Percentiles rank a stretch among this genome's conserved stretches.
Conservation (phyloP, 1,139 yeast genomes). For the Candida gigantensis region DNA sequence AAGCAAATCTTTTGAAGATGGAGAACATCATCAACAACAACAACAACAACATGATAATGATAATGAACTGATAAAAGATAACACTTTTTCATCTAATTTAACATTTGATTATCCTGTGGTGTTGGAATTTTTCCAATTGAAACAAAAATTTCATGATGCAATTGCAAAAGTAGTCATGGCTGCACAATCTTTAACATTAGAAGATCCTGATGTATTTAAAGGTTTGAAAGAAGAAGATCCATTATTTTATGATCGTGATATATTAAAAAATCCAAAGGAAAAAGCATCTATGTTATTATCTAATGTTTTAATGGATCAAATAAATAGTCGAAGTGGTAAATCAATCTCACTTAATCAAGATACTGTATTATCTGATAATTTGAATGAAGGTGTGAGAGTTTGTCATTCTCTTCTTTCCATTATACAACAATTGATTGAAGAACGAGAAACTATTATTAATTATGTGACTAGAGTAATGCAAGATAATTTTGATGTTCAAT, state of each 20-base stretch:
- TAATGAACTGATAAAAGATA: neutral
- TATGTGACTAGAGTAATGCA: slow-evolving; percentile 80
- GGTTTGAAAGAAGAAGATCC: slow-evolving; percentile 61
- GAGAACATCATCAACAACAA: no score
- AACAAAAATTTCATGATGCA: slow-evolving; percentile 71
- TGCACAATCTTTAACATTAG: slow-evolving; percentile 68
- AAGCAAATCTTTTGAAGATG: no score
- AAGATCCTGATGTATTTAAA: slow-evolving; percentile 72
- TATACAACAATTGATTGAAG: slow-evolving; percentile 63
- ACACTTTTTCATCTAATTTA: slow-evolving; percentile 22
- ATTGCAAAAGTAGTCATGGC: slow-evolving; percentile 64
- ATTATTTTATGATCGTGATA: slow-evolving; percentile 41
- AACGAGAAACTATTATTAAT: slow-evolving; percentile 66
- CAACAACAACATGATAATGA: no score
- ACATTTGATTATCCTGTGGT: slow-evolving; percentile 62
- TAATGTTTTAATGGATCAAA: slow-evolving; percentile 46
- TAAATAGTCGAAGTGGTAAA: slow-evolving; percentile 31
- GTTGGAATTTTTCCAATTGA: slow-evolving; percentile 71
- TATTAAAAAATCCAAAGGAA: slow-evolving; percentile 46
- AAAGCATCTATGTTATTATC: slow-evolving; percentile 52
- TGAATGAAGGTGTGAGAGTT: slow-evolving; percentile 47
- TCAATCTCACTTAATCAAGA: slow-evolving; percentile 53
- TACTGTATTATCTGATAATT: slow-evolving; percentile 43
- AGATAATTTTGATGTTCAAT: slow-evolving; percentile 64
- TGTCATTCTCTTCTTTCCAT: slow-evolving; percentile 45